A percentile compares a stretch with the other conserved stretches of the same genome.
These are phyloP conservation scores for Sugiyamaella americana DNA, from an alignment of 805 yeast species.

Conservation along the genomic window DNA sequence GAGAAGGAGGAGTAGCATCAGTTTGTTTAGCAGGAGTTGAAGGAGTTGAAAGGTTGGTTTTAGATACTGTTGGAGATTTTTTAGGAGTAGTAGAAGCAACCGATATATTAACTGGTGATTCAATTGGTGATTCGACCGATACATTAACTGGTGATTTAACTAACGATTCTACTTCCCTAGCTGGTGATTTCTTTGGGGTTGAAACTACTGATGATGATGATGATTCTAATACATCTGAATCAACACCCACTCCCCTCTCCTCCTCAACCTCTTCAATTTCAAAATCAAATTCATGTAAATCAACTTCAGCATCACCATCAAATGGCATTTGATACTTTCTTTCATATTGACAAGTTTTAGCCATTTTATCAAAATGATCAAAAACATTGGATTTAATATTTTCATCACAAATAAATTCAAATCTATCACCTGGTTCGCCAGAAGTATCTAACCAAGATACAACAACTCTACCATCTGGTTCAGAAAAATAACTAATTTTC, in stretches of 20 bases:
- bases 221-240: not conserved
- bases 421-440: slow-evolving; percentile 82
- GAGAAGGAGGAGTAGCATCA: not conserved
- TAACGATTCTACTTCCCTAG: too few species aligned
- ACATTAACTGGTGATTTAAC: not conserved
- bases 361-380: slow-evolving; percentile 54
- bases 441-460: slow-evolving; percentile 76
- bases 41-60: not conserved
- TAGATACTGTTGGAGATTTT: not conserved
- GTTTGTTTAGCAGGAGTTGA: slow-evolving; percentile 5
- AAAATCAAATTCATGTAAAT: slow-evolving; percentile 53
- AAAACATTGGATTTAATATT: slow-evolving; percentile 42
- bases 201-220: not conserved
- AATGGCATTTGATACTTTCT: slow-evolving; percentile 51
- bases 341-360: slow-evolving; percentile 70
- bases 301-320: slow-evolving; percentile 41
- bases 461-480: slow-evolving; percentile 50
- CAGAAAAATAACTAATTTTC: slow-evolving; percentile 43
- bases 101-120: not conserved
- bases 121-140: not conserved
- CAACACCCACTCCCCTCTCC: too few species aligned
- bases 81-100: not conserved
- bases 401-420: slow-evolving; percentile 69
- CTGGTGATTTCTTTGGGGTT: not conserved
- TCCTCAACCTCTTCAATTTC: slow-evolving; percentile 15